Conservation (phyloP, 2,329 filamentous ascomycete species). For the Scopulariopsis brevicaulis region DNA sequence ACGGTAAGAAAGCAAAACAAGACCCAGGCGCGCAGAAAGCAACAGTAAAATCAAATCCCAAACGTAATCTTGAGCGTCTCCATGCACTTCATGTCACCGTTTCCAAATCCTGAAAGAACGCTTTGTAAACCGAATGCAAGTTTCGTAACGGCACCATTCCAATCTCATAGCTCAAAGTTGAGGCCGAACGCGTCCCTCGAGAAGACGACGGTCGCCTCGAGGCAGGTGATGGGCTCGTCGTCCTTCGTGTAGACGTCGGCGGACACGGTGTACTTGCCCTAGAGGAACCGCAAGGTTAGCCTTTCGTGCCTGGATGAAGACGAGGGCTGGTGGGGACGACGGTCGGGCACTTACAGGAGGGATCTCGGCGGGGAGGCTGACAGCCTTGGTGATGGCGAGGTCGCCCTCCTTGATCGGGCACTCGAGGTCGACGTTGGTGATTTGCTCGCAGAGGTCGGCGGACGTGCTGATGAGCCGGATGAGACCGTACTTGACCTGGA, state of each 20-base stretch:
- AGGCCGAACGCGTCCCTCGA: constrained; percentile 22
- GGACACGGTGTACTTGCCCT: constrained; percentile 84
- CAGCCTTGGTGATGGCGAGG: constrained; percentile 63
- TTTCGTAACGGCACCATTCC: not conserved
- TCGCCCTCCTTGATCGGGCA: constrained; percentile 80
- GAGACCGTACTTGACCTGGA: constrained; percentile 88
- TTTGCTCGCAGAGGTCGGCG: constrained; percentile 80
- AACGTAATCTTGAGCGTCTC: constrained; percentile 7
- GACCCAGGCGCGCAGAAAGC: not conserved
- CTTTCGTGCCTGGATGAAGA: not conserved
- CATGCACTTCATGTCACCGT: not conserved
- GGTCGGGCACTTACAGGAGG: constrained; percentile 59
- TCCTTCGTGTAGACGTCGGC: constrained; percentile 76
- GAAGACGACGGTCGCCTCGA: constrained; percentile 65
- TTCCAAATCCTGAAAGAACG: not conserved
- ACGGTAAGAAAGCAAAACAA: not conserved
- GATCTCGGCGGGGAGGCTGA: constrained; percentile 77
- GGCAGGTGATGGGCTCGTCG: constrained; percentile 69
- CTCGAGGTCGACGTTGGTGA: constrained; percentile 75
- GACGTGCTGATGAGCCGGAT: constrained; percentile 77
- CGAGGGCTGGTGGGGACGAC: not conserved
- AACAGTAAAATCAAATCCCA: not conserved
- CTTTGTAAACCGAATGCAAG: constrained; percentile 1
- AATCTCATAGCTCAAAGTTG: constrained; percentile 25
- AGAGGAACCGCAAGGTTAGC: constrained; percentile 1